These are phyloP conservation scores for Candida coleopterorum DNA, from an alignment of 805 yeast species.

Conservation along the genomic window DNA sequence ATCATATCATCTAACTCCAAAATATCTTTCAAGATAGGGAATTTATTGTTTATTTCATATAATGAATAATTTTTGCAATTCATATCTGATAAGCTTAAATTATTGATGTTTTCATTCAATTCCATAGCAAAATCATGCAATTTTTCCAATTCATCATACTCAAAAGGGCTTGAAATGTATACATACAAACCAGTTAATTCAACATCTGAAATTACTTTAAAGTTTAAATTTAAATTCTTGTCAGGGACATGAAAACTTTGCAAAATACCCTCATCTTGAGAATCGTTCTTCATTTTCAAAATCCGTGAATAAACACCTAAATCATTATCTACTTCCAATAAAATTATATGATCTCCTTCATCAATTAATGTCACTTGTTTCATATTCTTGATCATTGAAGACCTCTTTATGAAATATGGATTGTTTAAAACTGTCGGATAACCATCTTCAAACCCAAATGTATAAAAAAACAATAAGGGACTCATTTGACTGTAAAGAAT, in stretches of 20 bases:
- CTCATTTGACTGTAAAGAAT: conserved; percentile 22
- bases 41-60: conserved; percentile 15
- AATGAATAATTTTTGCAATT: conserved; percentile 14
- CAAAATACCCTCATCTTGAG: neutral
- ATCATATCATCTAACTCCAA: conserved; percentile 37
- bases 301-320: conserved; percentile 1
- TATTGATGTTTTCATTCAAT: neutral
- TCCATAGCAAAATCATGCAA: neutral
- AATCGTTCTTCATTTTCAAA: neutral
- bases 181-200: neutral
- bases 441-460: conserved; percentile 25
- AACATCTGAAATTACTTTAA: neutral
- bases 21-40: conserved; percentile 21
- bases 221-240: neutral
- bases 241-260: neutral
- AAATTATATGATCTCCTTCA: neutral
- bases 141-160: neutral
- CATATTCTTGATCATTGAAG: conserved; percentile 4
- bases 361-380: conserved; percentile 13
- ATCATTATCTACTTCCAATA: conserved; percentile 3
- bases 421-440: conserved; percentile 26
- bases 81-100: neutral
- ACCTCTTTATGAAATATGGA: conserved; percentile 22
- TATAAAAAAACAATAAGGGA: conserved; percentile 28
- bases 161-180: neutral